phyloP scores from a whole-genome alignment of 305 asterid genomes.

The Petunia hybrid region DNA sequence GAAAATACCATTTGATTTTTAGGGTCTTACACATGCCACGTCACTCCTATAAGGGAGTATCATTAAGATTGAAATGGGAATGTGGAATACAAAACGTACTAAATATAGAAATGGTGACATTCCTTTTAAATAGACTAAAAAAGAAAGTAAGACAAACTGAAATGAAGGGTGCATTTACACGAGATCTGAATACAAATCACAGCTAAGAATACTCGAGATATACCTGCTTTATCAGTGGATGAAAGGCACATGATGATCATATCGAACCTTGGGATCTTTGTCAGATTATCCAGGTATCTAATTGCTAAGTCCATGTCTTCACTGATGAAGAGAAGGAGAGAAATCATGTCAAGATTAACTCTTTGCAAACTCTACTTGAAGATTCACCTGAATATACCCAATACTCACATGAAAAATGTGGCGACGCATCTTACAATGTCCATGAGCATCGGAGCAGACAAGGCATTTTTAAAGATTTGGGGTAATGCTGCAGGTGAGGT shows the following conservation, averaged over 20 bases:
- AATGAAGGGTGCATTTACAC: not conserved
- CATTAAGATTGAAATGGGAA: no score
- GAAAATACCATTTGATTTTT: no score
- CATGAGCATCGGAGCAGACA: slow-evolving; percentile 72
- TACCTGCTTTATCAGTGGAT: slow-evolving; percentile 80
- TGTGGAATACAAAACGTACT: no score
- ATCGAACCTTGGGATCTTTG: slow-evolving; percentile 84
- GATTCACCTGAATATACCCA: slow-evolving; percentile 27
- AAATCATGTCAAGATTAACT: slow-evolving; percentile 31
- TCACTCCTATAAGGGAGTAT: no score
- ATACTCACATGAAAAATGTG: slow-evolving; percentile 68
- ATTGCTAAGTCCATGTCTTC: no score
- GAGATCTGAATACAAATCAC: not conserved
- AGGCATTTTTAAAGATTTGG: slow-evolving; percentile 72
- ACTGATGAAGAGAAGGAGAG: not conserved
- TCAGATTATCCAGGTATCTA: slow-evolving; percentile 65
- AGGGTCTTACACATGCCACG: no score
- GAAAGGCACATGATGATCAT: slow-evolving; percentile 87
- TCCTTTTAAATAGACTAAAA: no score
- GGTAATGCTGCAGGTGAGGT: slow-evolving; percentile 72
- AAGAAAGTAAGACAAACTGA: no score
- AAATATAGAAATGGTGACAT: no score
- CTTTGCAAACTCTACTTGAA: slow-evolving; percentile 27
- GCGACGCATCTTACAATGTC: slow-evolving; percentile 73
- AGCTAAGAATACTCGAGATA: slow-evolving; percentile 33